Evolutionary conservation across 176 grass and related monocot species (phyloP).

Genomic region (Panicum miliaceum): DNA sequence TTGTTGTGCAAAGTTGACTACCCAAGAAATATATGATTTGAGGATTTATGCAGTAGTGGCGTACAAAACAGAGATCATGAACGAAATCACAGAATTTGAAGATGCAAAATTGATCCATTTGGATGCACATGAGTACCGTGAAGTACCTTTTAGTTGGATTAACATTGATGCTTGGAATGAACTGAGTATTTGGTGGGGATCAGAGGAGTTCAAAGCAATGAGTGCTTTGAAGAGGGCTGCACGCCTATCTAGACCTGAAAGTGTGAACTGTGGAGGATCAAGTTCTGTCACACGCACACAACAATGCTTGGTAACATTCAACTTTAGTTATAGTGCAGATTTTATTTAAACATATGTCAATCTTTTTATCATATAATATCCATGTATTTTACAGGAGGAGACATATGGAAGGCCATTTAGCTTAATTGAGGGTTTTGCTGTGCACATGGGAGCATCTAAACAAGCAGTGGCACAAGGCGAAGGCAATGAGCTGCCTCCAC

Average conservation of each 20-base stretch:
- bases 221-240: background rate
- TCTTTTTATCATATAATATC: background rate
- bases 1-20: too few species aligned
- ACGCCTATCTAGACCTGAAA: background rate
- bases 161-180: background rate
- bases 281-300: background rate
- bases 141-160: background rate
- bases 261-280: background rate
- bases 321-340: background rate
- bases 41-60: too few species aligned
- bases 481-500: constrained; percentile 3
- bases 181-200: background rate
- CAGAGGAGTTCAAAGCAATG: background rate
- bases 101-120: background rate
- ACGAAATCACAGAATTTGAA: background rate
- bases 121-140: background rate
- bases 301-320: background rate
- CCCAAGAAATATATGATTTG: too few species aligned
- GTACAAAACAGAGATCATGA: background rate
- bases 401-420: constrained; percentile 8
- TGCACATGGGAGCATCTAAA: constrained; percentile 7
- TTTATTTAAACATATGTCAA: background rate
- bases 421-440: background rate
- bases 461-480: background rate
- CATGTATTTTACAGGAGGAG: background rate